Conservation (phyloP, 352 stramenopile genomes). For the Sclerospora graminicola region DNA sequence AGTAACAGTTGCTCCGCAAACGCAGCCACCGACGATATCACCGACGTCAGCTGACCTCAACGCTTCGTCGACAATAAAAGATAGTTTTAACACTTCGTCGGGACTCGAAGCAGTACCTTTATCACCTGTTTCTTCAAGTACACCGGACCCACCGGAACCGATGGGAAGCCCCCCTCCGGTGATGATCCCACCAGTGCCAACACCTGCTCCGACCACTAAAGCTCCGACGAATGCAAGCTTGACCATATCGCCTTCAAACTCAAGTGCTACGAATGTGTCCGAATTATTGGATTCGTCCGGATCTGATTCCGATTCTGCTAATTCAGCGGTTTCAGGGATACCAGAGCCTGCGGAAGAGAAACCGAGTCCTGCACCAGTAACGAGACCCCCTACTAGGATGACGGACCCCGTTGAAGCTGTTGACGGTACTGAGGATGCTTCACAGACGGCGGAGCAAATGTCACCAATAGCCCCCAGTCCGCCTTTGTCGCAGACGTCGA, state of each 20-base stretch:
- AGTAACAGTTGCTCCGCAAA: slow-evolving; percentile 18
- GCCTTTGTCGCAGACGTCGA: slow-evolving; percentile 6
- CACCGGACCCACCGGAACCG: slow-evolving; percentile 8
- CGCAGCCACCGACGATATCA: slow-evolving; percentile 5
- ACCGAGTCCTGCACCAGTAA: slow-evolving; percentile 24
- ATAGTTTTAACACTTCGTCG: slow-evolving; percentile 7
- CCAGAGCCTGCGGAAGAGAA: slow-evolving; percentile 9
- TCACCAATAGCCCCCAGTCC: slow-evolving; percentile 6
- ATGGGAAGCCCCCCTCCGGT: slow-evolving; percentile 17
- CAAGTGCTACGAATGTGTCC: slow-evolving; percentile 5
- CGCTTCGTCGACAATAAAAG: slow-evolving; percentile 1
- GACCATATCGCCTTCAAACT: slow-evolving; percentile 6
- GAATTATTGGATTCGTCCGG: slow-evolving; percentile 7
- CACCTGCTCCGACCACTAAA: slow-evolving; percentile 5
- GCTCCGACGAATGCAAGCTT: slow-evolving; percentile 3
- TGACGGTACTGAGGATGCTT: slow-evolving; percentile 5
- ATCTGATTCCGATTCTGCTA: background rate
- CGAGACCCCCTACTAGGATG: slow-evolving; percentile 9
- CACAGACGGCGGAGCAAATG: slow-evolving; percentile 11
- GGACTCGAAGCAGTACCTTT: slow-evolving; percentile 6
- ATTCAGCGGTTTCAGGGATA: slow-evolving; percentile 1
- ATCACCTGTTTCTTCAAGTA: slow-evolving; percentile 1
- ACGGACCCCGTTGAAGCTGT: slow-evolving; percentile 5
- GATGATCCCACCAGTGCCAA: slow-evolving; percentile 9
- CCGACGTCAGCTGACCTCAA: slow-evolving; percentile 6